A percentile compares a stretch with the other conserved stretches of the same genome.
phyloP scores from a whole-genome alignment of 1,284 basidiomycete species.

The Phlebopus sp. region DNA sequence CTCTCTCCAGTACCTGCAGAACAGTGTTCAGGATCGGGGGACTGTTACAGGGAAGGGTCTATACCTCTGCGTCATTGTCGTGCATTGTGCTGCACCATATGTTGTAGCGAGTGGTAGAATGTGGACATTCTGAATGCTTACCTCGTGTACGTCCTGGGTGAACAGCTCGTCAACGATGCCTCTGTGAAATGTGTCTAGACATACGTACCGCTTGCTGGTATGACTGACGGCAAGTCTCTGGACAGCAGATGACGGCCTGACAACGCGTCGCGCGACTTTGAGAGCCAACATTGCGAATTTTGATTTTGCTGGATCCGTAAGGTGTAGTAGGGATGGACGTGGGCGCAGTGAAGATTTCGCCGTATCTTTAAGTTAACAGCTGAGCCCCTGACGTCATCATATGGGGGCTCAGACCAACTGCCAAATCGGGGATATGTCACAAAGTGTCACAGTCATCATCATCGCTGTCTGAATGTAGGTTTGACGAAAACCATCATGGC shows the following conservation, averaged over 20 bases:
- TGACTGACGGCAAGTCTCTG: neutral
- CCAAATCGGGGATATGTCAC: slow-evolving; percentile 3
- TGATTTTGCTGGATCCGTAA: neutral
- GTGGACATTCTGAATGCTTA: neutral
- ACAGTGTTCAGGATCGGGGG: neutral
- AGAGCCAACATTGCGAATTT: neutral
- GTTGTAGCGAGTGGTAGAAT: neutral
- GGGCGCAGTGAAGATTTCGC: neutral
- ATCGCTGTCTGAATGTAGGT: too few species aligned
- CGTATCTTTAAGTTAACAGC: slow-evolving; percentile 15
- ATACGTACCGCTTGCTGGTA: slow-evolving; percentile 2
- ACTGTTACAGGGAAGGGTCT: slow-evolving; percentile 12
- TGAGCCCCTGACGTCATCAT: slow-evolving; percentile 15
- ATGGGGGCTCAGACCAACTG: neutral
- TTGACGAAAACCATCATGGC: too few species aligned
- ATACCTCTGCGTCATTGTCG: slow-evolving; percentile 58
- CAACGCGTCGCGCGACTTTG: too few species aligned
- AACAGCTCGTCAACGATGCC: neutral
- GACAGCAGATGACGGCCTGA: neutral
- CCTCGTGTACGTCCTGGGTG: slow-evolving; percentile 14
- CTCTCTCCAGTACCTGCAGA: slow-evolving; percentile 49
- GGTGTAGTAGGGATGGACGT: neutral
- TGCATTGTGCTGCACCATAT: slow-evolving; percentile 54
- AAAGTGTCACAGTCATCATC: neutral
- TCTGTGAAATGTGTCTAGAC: neutral